phyloP scores from a whole-genome alignment of 306 rosid genomes.

The Inga laurina region DNA sequence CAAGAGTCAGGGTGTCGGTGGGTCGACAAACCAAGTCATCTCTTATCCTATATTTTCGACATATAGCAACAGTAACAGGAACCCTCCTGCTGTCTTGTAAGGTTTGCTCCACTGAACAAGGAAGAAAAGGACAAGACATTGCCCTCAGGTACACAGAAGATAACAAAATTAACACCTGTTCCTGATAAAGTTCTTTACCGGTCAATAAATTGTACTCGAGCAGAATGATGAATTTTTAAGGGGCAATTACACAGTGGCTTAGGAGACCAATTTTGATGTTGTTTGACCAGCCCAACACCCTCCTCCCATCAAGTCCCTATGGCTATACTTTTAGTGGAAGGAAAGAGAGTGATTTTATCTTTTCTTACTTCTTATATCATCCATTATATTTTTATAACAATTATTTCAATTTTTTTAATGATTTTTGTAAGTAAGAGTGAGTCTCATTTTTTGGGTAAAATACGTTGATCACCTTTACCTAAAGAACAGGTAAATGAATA shows the following conservation, averaged over 20 bases:
- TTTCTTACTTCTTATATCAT: neutral
- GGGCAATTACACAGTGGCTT: constrained; percentile 18
- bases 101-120: constrained; percentile 34
- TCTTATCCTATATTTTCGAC: constrained; percentile 16
- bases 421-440: too few species aligned
- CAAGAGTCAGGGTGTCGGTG: constrained; percentile 69
- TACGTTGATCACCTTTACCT: neutral
- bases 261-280: neutral
- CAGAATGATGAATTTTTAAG: neutral
- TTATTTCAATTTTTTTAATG: too few species aligned
- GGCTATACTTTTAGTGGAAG: neutral
- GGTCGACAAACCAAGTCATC: constrained; percentile 49
- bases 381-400: neutral
- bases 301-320: constrained; percentile 22
- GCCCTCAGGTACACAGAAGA: constrained; percentile 40
- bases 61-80: constrained; percentile 30
- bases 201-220: constrained; percentile 32
- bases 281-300: constrained; percentile 9
- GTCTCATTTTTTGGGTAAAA: neutral
- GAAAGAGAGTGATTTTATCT: neutral
- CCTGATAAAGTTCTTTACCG: constrained; percentile 23
- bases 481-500: neutral
- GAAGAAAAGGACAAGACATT: constrained; percentile 45
- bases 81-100: constrained; percentile 25
- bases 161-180: constrained; percentile 45